These are phyloP conservation scores for Galium porrigens DNA, from an alignment of 305 asterid genomes.

Conservation along the genomic window DNA sequence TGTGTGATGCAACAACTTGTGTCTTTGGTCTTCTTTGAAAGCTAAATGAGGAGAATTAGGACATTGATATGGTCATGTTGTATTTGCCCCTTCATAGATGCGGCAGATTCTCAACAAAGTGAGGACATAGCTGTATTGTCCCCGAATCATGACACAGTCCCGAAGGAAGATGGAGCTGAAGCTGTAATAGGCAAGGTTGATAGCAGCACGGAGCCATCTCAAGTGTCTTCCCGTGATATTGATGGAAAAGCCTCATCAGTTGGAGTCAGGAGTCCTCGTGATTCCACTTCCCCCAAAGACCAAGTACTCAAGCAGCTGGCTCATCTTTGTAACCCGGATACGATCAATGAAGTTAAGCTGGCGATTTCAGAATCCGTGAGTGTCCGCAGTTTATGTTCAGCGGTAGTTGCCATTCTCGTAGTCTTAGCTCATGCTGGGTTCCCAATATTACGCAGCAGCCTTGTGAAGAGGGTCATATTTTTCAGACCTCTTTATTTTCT, in stretches of 20 bases:
- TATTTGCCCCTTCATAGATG: conserved; percentile 5
- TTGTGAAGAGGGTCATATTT: conserved; percentile 24
- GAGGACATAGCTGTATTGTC: conserved; percentile 18
- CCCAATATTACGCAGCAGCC: conserved; percentile 31
- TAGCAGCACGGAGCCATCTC: conserved; percentile 19
- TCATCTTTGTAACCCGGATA: conserved; percentile 20
- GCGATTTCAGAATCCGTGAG: conserved; percentile 55
- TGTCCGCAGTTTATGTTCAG: conserved; percentile 35
- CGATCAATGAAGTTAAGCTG: conserved; percentile 29
- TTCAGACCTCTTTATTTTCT: conserved; percentile 55
- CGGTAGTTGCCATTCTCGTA: conserved; percentile 44
- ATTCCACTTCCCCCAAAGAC: conserved; percentile 12
- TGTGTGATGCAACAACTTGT: not conserved
- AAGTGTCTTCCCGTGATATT: conserved; percentile 23
- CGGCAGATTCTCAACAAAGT: conserved; percentile 16
- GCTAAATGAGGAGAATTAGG: not conserved
- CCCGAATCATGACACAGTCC: conserved; percentile 17
- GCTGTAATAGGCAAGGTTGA: conserved; percentile 25
- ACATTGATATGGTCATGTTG: not conserved
- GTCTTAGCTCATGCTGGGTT: conserved; percentile 37
- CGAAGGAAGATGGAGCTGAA: conserved; percentile 19
- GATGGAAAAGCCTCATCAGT: conserved; percentile 23
- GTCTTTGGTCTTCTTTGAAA: not conserved
- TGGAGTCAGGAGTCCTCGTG: conserved; percentile 18
- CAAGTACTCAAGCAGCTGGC: conserved; percentile 18